Conservation (phyloP, 106 monocot genomes). For the Platanthera zijinensis region DNA sequence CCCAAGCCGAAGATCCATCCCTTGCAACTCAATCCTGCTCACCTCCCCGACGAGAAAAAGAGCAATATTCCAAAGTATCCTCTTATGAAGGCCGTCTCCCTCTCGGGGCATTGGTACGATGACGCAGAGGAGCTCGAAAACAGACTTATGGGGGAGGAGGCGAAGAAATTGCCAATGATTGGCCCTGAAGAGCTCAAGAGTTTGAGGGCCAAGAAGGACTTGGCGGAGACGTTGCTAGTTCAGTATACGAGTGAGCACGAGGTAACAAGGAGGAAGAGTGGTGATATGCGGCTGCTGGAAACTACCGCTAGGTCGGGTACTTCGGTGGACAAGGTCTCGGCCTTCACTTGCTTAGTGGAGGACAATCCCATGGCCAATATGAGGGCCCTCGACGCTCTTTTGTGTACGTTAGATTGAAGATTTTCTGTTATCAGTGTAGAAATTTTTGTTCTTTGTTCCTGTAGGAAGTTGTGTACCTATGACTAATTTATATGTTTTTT, state of each 20-base stretch:
- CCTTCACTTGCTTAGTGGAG: slow-evolving; percentile 76
- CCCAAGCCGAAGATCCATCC: slow-evolving; percentile 39
- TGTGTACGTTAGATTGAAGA: slow-evolving; percentile 39
- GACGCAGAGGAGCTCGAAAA: slow-evolving; percentile 64
- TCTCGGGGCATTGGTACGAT: slow-evolving; percentile 61
- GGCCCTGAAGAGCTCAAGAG: slow-evolving; percentile 49
- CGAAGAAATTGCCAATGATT: slow-evolving; percentile 11
- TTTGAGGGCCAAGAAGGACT: slow-evolving; percentile 46
- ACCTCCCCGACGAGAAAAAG: neutral
- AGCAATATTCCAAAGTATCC: slow-evolving; percentile 24
- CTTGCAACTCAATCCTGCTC: slow-evolving; percentile 35
- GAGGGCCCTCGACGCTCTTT: slow-evolving; percentile 60
- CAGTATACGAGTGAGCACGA: slow-evolving; percentile 65
- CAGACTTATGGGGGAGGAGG: slow-evolving; percentile 27
- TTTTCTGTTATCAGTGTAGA: neutral
- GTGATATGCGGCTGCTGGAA: slow-evolving; percentile 60
- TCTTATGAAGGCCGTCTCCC: slow-evolving; percentile 38
- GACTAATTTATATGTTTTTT: neutral
- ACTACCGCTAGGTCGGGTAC: slow-evolving; percentile 67
- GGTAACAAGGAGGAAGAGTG: slow-evolving; percentile 32
- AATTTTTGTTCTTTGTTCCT: neutral
- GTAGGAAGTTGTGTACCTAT: neutral
- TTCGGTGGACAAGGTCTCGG: slow-evolving; percentile 73
- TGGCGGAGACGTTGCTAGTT: slow-evolving; percentile 56
- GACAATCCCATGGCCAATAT: slow-evolving; percentile 87